phyloP scores from a whole-genome alignment of 345 rosid genomes.

The Erucastrum elatum region DNA sequence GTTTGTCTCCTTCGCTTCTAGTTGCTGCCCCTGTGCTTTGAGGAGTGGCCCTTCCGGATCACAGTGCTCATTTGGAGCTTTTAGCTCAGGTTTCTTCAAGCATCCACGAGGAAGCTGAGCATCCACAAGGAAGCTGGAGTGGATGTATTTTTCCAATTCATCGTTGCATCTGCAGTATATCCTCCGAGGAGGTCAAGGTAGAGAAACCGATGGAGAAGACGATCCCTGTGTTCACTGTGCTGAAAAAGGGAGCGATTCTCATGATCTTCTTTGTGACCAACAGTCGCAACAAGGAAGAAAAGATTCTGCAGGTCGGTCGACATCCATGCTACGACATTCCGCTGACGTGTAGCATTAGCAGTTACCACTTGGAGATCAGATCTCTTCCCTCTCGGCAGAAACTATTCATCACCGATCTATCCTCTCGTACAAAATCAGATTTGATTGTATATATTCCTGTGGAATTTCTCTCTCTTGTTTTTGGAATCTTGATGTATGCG shows the following conservation, averaged over 20 bases:
- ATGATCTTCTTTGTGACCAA: constrained; percentile 74
- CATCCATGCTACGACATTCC: constrained; percentile 81
- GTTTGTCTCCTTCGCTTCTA: too few species aligned
- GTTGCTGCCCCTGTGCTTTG: too few species aligned
- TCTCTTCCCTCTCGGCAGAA: constrained; percentile 50
- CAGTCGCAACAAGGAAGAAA: constrained; percentile 48
- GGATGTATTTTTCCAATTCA: too few species aligned
- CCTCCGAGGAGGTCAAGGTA: constrained; percentile 9
- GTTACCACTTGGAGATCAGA: constrained; percentile 76
- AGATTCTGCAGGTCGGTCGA: constrained; percentile 69
- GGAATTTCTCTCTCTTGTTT: background rate
- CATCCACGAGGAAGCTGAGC: too few species aligned
- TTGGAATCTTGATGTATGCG: background rate
- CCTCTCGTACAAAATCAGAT: constrained; percentile 53
- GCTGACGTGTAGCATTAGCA: constrained; percentile 83
- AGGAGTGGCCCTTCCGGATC: too few species aligned
- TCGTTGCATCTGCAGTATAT: too few species aligned
- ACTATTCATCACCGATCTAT: constrained; percentile 70
- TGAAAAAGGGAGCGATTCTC: constrained; percentile 74
- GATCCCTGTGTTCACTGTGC: constrained; percentile 79
- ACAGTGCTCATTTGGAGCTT: too few species aligned
- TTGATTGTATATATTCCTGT: background rate
- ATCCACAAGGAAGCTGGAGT: too few species aligned
- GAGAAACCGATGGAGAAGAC: constrained; percentile 38
- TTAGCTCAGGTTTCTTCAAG: too few species aligned